phyloP scores from a whole-genome alignment of 768 basidiomycete genomes.

The Asterophora lycoperdoides region DNA sequence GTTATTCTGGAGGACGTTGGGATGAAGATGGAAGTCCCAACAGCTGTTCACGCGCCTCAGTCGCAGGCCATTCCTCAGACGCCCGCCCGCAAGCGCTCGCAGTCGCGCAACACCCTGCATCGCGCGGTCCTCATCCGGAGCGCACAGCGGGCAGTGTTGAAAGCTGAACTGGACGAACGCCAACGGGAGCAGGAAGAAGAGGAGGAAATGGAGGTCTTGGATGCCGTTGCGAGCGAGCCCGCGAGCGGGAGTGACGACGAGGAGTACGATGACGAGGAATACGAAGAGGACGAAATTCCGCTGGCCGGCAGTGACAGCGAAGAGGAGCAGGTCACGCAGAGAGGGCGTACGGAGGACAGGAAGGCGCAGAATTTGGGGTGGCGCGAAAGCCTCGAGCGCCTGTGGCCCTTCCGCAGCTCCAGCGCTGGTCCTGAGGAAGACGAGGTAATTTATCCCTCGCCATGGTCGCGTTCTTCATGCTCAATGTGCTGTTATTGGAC shows the following conservation, averaged over 20 bases:
- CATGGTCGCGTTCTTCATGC: too few species aligned
- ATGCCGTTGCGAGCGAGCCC: conserved; percentile 34
- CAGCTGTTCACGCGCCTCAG: conserved; percentile 16
- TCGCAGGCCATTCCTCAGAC: conserved; percentile 25
- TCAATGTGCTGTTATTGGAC: conserved; percentile 2
- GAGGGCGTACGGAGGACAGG: conserved; percentile 18
- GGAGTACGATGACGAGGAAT: conserved; percentile 15
- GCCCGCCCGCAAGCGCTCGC: conserved; percentile 32
- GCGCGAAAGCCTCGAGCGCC: conserved; percentile 40
- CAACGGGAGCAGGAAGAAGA: conserved; percentile 47
- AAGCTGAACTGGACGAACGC: conserved; percentile 46
- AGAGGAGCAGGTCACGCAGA: conserved; percentile 24
- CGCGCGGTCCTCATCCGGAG: conserved; percentile 68
- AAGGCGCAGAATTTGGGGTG: conserved; percentile 32
- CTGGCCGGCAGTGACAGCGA: conserved; percentile 19
- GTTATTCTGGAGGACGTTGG: conserved; percentile 71
- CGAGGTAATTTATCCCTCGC: conserved; percentile 18
- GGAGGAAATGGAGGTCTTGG: conserved; percentile 49
- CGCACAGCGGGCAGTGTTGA: conserved; percentile 56
- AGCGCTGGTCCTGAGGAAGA: conserved; percentile 18
- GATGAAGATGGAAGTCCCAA: conserved; percentile 15
- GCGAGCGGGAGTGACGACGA: conserved; percentile 33
- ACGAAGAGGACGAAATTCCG: conserved; percentile 22
- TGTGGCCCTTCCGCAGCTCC: conserved; percentile 37
- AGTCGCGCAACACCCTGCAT: conserved; percentile 52